These are phyloP conservation scores for Solanum pimpinellifolium DNA, from an alignment of 257 asterid genomes.

Conservation along the genomic window DNA sequence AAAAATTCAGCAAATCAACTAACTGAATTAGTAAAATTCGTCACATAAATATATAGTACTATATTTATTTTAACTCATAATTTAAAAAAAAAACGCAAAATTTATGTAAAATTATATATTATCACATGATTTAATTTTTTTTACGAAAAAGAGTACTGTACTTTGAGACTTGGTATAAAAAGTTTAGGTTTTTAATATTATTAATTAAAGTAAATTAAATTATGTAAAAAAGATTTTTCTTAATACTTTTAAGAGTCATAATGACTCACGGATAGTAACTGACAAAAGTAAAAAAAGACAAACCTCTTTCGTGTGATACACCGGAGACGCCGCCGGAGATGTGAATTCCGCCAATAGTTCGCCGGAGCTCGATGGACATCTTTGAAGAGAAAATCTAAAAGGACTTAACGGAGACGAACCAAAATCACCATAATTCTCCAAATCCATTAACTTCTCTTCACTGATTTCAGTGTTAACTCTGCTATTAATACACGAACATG, in stretches of 20 bases:
- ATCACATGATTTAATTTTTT: not conserved
- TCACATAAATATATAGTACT: not conserved
- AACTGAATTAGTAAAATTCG: not conserved
- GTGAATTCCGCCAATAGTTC: slow-evolving; percentile 40
- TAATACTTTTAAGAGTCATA: not conserved
- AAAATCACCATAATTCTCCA: slow-evolving; percentile 21
- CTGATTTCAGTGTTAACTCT: slow-evolving; percentile 20
- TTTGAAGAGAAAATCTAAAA: slow-evolving; percentile 36
- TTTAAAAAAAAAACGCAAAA: not conserved
- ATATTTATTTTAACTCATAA: not conserved
- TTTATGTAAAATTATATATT: not conserved
- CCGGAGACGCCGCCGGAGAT: slow-evolving; percentile 67
- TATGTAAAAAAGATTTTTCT: no score
- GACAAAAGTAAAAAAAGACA: not conserved
- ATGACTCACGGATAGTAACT: not conserved
- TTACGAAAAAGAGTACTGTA: not conserved
- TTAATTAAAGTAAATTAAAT: not conserved
- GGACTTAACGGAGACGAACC: slow-evolving; percentile 18
- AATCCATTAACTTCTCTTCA: slow-evolving; percentile 21
- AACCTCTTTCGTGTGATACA: slow-evolving; percentile 45
- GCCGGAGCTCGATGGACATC: slow-evolving; percentile 18
- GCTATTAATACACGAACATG: slow-evolving; percentile 3
- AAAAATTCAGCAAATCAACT: not conserved
- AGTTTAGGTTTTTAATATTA: not conserved
- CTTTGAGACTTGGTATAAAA: not conserved